A percentile compares a stretch with the other conserved stretches of the same genome.
Evolutionary conservation across 1,284 basidiomycete species (phyloP).

Genomic region (Sanghuangporus baumii): DNA sequence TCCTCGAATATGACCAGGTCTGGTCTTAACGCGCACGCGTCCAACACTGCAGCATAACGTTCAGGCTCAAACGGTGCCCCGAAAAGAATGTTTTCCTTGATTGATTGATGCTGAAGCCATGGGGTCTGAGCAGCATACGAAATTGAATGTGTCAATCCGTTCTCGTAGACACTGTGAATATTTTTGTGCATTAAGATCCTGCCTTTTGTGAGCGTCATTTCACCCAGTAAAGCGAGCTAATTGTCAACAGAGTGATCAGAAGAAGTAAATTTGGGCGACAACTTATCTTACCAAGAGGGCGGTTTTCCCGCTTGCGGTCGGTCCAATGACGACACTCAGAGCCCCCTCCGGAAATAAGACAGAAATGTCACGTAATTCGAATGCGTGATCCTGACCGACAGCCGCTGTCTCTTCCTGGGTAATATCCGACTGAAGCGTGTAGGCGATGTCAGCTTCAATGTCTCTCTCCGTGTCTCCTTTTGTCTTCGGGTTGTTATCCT

Average conservation of each 20-base stretch:
- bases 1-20: slow-evolving; percentile 74
- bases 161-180: slow-evolving; percentile 48
- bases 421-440: not conserved
- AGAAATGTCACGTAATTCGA: slow-evolving; percentile 61
- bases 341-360: slow-evolving; percentile 67
- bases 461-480: slow-evolving; percentile 20
- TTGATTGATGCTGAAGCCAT: slow-evolving; percentile 71
- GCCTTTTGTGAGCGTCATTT: slow-evolving; percentile 50
- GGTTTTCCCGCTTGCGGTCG: slow-evolving; percentile 80
- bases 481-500: slow-evolving; percentile 25
- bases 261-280: slow-evolving; percentile 7
- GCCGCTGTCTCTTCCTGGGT: not conserved
- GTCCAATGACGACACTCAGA: slow-evolving; percentile 60
- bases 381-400: slow-evolving; percentile 34
- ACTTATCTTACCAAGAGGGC: slow-evolving; percentile 48
- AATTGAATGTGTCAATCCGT: slow-evolving; percentile 66
- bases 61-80: slow-evolving; percentile 60
- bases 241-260: slow-evolving; percentile 34
- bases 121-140: slow-evolving; percentile 83
- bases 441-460: slow-evolving; percentile 10
- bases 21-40: slow-evolving; percentile 65
- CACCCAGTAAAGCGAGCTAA: slow-evolving; percentile 48
- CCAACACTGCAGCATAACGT: slow-evolving; percentile 59
- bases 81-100: slow-evolving; percentile 71
- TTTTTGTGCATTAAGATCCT: slow-evolving; percentile 60